Base-by-base conservation (phyloP, 192 early-diverging fungal genomes). In the Thoreauomyces humboldtii region DNA sequence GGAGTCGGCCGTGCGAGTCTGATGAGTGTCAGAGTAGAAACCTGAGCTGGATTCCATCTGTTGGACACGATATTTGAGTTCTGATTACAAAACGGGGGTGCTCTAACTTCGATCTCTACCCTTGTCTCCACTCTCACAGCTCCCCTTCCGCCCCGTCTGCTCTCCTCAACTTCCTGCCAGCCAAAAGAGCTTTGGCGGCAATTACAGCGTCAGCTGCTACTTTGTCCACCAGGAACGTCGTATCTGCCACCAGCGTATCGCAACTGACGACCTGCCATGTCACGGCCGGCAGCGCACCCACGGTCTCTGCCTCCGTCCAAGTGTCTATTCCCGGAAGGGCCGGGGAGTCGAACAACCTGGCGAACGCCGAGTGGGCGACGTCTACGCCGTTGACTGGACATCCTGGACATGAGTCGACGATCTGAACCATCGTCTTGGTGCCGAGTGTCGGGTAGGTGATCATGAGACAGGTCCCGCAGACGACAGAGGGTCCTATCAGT, bases 391-490 rank as follows among this genome's bases (percentile, higher is more conserved):
- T 15, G 1, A n/a, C 7, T 0, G 56, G 59, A 37, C 67, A 69
- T 22, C 67, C 67, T 2, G 67, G 67, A 37, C 67, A 69, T 15
- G 11, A 22, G 51, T 69, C 67, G 31, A 69, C 67, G 33, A 69
- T 69, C 31, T 69, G 58, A 5, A 69, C 58, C 5, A 53, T 25
- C 4, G 37, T 41, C 0, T 15, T 28, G 45, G 34, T 14, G 28
- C 32, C 28, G 31, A 33, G 17, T 9, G 15, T 25, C 15, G 33
- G 44, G 48, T 61, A 17, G 2, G 59, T 52, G 7, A 60, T 15
- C 0, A 36, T 11, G 12, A 54, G 19, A 41, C 67, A 69, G 0
- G 37, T 33, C 9, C 67, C 67, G 58, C 67, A 69, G 43, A 61
- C 58, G 56, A 24, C 11, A n/a, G 31, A 17, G 25, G 56, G 56